Evolutionary conservation across 495 filamentous ascomycete species (phyloP), one percentile per base, ranked within the genome.

Genomic region (Penicillium manginii): DNA sequence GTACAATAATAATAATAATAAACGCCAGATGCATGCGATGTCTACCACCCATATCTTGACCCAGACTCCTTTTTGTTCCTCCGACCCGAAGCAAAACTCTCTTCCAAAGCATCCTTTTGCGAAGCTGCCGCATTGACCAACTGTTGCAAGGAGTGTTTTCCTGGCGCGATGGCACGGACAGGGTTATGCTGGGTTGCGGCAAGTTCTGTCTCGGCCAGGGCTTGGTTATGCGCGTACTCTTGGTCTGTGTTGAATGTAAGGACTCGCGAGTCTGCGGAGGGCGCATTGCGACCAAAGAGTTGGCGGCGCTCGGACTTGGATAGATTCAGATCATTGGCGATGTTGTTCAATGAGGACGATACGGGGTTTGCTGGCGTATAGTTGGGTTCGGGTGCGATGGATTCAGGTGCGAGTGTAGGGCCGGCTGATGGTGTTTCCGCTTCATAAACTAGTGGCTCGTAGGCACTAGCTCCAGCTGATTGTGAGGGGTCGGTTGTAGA

Each of bases 71-170:
- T 85, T 70, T 88, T 85, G 67, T 91, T 92, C 66, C 83, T 83
- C 67, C 81, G 81, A 17, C 87, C 91, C 58, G 82, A 73, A 4
- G 91, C 90, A 77, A 96, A 97, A 67, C 86, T 89, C 70, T 97
- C 92, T 71, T 96, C 91, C 67, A 97, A 74, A 7, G 91, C 90
- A 5, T 91, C 88, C 71, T 86, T 86, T 76, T 97, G 91, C 52
- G 73, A 87, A 62, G 82, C 86, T 17, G 87, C 92, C 57, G 86
- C 88, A 74, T 84, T 91, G 63, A 97, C 89, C 70, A 97, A 77
- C 75, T 96, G 91, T 64, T 89, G 86, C 68, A 97, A 78, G 49
- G 84, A 91, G 71, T 96, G 91, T 74, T 96, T 96, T 49, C 91
- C 92, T 1, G 91, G 86, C n/a, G 88, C 86, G 67, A 97, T 90